These are phyloP conservation scores for Theileria annulata DNA, from an alignment of 169 alveolate genomes.

Conservation along the genomic window DNA sequence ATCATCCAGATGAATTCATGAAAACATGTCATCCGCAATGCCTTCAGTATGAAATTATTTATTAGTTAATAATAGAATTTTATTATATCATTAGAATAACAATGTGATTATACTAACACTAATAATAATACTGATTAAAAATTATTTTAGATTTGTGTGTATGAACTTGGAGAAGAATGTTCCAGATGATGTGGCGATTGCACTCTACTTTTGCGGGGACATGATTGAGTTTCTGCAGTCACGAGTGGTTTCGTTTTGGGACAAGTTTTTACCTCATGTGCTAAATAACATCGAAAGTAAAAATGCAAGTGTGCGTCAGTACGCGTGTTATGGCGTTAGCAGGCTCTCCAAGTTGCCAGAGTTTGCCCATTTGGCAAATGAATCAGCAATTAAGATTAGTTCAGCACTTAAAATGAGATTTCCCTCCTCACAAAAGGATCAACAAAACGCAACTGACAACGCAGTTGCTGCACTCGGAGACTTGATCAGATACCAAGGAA, in stretches of 20 bases:
- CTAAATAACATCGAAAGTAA: slow-evolving; percentile 67
- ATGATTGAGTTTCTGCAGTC: slow-evolving; percentile 75
- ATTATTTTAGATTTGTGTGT: slow-evolving; percentile 14
- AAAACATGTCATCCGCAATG: slow-evolving; percentile 72
- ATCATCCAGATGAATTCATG: slow-evolving; percentile 79
- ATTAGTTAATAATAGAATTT: no score
- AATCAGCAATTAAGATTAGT: slow-evolving; percentile 64
- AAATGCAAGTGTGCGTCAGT: slow-evolving; percentile 77
- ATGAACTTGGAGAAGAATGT: slow-evolving; percentile 51
- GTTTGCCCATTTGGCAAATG: slow-evolving; percentile 69
- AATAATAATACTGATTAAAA: no score
- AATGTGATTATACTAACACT: no score
- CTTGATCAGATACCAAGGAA: slow-evolving; percentile 73
- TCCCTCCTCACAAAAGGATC: slow-evolving; percentile 49
- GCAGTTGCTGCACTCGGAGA: slow-evolving; percentile 87
- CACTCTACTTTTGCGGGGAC: slow-evolving; percentile 81
- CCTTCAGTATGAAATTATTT: slow-evolving; percentile 47
- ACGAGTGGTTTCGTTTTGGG: slow-evolving; percentile 73
- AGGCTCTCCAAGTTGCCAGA: slow-evolving; percentile 74
- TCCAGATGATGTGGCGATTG: slow-evolving; percentile 78
- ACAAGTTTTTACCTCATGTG: slow-evolving; percentile 68
- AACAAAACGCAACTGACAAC: slow-evolving; percentile 83
- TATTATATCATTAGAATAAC: no score
- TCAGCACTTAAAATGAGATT: slow-evolving; percentile 42
- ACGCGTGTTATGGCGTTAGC: slow-evolving; percentile 82